Evolutionary conservation across 495 filamentous ascomycete genomes (phyloP), one percentile per base, ranked within the genome.

Genomic region (Hypoxylon lenormandii): DNA sequence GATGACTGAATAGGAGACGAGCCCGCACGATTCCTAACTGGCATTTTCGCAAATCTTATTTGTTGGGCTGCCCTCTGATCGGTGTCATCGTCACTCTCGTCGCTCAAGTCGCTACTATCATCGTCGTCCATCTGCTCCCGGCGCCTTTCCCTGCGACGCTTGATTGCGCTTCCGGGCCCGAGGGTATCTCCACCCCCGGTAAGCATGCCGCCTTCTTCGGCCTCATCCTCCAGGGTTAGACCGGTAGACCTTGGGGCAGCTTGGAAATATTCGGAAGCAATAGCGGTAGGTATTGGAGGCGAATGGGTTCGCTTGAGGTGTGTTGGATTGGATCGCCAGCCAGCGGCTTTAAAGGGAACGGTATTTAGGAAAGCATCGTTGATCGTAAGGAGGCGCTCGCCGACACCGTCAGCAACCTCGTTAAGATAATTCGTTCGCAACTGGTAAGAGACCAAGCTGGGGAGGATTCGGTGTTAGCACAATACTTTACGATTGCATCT

Each of bases 1-100:
- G 83, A 86, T 5, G 82, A 83, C 65, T 86, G 91, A 36, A 92
- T 90, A 12, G 94, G 94, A 36, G 94, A 97, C 1, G 93, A 96
- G 19, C 91, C 94, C 45, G 92, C 89, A 53, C 96, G 88, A 58
- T 84, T 90, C 16, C 94, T 86, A n/a, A 96, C 82, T 1, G 95
- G 94, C 90, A 97, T 91, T 76, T 97, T 97, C 28, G 89, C 85
- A 71, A 98, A 98, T 74, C 93, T 93, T 75, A 98, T 97, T 72
- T 95, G 91, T 69, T 96, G 90, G 52, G 80, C 83, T 40, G 80
- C 85, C 38, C 85, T 80, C 45, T 84, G 83, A 49, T 96, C 92
- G 8, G 83, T 84, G 60, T 97, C 93, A 28, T 97, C 94, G 49
- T 98, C 95, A 70, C 93, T 97, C 53, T 98, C 94, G 69, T 97